Conservation (phyloP, 441 rosid species). For the Syzygium malaccense region DNA sequence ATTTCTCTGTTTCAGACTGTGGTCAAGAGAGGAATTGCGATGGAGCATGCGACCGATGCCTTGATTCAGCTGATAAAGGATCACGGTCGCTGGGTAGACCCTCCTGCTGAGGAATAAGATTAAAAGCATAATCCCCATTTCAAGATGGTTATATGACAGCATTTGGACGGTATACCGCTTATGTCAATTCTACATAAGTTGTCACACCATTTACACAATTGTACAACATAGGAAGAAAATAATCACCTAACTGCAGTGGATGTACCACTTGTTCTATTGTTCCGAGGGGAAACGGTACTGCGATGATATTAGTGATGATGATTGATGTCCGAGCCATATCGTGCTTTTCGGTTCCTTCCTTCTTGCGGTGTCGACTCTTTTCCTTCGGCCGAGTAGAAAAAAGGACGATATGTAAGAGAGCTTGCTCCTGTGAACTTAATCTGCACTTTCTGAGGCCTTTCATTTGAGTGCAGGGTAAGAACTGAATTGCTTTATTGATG, state of each 20-base stretch:
- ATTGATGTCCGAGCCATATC: background rate
- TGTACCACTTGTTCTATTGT: background rate
- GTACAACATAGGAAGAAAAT: background rate
- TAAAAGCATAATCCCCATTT: background rate
- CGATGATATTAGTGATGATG: background rate
- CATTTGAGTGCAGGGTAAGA: background rate
- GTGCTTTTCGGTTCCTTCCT: background rate
- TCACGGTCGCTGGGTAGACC: conserved; percentile 93
- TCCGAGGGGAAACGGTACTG: background rate
- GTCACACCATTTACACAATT: background rate
- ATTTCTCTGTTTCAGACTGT: conserved; percentile 55
- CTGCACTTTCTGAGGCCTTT: background rate
- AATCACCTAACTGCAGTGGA: background rate
- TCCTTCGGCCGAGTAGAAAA: background rate
- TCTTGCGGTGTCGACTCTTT: background rate
- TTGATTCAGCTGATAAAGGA: conserved; percentile 89
- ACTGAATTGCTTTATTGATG: background rate
- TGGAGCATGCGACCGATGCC: conserved; percentile 84
- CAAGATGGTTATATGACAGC: background rate
- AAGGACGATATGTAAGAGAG: background rate
- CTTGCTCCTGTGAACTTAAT: background rate
- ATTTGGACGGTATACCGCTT: background rate
- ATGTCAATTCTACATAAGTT: background rate
- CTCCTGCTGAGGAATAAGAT: conserved; percentile 58
- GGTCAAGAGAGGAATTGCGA: conserved; percentile 86